Percentiles rank a stretch among this genome's conserved stretches.
Conservation (phyloP, 306 rosid species). For the Quercus agrifolia region DNA sequence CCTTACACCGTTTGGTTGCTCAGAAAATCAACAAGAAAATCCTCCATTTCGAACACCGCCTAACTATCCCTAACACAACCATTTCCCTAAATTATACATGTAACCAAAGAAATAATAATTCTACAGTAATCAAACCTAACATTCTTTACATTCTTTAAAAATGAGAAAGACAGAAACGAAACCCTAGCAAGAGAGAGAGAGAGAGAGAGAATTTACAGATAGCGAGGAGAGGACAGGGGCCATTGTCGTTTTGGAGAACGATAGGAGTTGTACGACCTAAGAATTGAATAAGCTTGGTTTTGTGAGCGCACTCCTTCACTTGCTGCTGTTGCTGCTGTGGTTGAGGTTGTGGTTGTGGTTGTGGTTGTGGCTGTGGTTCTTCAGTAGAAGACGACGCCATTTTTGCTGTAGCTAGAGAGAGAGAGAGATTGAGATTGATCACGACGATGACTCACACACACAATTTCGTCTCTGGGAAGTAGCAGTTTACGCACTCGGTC, state of each 20-base stretch:
- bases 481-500: too few relatives aligned
- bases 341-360: not conserved
- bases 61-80: not conserved
- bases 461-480: too few relatives aligned
- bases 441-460: too few relatives aligned
- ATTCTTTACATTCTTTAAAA: not conserved
- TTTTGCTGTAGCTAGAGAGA: not conserved
- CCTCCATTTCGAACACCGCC: not conserved
- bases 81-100: not conserved
- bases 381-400: constrained; percentile 57
- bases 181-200: constrained; percentile 21
- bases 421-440: too few relatives aligned
- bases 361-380: constrained; percentile 22
- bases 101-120: not conserved
- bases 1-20: not conserved
- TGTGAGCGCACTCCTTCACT: constrained; percentile 67
- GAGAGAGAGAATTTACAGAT: constrained; percentile 55
- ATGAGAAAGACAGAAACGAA: constrained; percentile 12
- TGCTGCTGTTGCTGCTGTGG: constrained; percentile 1
- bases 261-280: constrained; percentile 88
- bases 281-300: constrained; percentile 82
- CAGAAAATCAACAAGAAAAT: not conserved
- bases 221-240: constrained; percentile 99
- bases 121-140: not conserved
- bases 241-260: constrained; percentile 96